phyloP scores from a whole-genome alignment of 441 rosid genomes.

The Codiaeum variegatum region DNA sequence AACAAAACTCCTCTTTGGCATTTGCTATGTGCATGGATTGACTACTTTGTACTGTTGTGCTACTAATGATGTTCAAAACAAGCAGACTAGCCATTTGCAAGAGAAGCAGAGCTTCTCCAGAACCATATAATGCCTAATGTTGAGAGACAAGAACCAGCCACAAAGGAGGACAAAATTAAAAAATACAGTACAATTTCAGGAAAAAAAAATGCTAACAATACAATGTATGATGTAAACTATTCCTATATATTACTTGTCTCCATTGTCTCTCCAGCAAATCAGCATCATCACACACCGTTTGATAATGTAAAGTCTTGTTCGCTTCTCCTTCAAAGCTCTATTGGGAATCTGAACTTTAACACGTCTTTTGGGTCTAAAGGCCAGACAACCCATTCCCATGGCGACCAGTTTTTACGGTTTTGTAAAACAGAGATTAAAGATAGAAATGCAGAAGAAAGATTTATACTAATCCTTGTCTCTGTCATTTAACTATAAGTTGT shows the following conservation, averaged over 20 bases:
- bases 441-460: no score
- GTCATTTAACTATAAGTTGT: neutral
- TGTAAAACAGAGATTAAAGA: neutral
- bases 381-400: constrained; percentile 21
- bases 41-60: neutral
- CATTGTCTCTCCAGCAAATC: constrained; percentile 36
- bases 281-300: constrained; percentile 37
- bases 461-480: neutral
- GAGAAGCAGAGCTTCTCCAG: neutral
- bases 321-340: constrained; percentile 30
- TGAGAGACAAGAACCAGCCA: neutral
- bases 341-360: constrained; percentile 19
- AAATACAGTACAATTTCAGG: neutral
- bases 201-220: no score
- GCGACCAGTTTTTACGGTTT: neutral
- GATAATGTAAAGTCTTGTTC: constrained; percentile 35
- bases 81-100: neutral
- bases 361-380: constrained; percentile 7
- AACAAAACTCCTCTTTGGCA: no score
- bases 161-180: neutral
- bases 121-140: no score
- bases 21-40: neutral
- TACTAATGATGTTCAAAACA: neutral
- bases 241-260: constrained; percentile 20
- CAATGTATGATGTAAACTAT: no score